Conservation (phyloP, 1,284 basidiomycete genomes). For the Nidula niveotomentosa region DNA sequence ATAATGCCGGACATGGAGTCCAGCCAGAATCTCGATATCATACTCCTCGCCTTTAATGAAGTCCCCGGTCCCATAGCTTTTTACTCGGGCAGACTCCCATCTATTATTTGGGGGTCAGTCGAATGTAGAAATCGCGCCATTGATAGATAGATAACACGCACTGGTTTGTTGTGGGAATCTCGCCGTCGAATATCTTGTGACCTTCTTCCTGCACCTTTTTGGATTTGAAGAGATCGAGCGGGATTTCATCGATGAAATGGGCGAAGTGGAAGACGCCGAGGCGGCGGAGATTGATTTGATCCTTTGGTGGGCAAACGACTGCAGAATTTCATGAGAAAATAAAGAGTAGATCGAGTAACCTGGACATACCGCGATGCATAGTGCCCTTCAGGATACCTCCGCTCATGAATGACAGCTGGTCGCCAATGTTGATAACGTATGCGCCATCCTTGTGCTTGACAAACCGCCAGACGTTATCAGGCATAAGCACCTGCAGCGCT, state of each 20-base stretch:
- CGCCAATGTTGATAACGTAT: constrained; percentile 46
- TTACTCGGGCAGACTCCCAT: constrained; percentile 31
- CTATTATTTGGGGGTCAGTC: constrained; percentile 7
- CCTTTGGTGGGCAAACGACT: constrained; percentile 40
- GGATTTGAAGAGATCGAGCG: constrained; percentile 25
- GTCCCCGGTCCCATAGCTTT: constrained; percentile 27
- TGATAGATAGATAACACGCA: constrained; percentile 8
- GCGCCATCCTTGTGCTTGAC: constrained; percentile 38
- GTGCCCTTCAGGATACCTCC: constrained; percentile 44
- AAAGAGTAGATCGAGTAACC: not conserved
- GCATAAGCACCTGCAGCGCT: constrained; percentile 46
- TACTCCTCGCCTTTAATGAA: constrained; percentile 32
- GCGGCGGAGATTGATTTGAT: constrained; percentile 37
- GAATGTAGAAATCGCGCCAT: no score
- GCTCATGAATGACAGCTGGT: constrained; percentile 41
- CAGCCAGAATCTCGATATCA: constrained; percentile 30
- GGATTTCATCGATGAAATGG: constrained; percentile 25
- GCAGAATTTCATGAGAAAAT: not conserved
- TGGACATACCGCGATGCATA: constrained; percentile 34
- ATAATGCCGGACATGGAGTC: constrained; percentile 18
- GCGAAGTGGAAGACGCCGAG: constrained; percentile 46
- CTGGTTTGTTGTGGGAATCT: constrained; percentile 28
- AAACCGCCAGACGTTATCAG: constrained; percentile 45
- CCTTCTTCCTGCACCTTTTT: constrained; percentile 26
- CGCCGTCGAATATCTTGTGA: constrained; percentile 24